Conservation (phyloP, 2,329 filamentous ascomycete genomes). For the Byssochlamys sp. region DNA sequence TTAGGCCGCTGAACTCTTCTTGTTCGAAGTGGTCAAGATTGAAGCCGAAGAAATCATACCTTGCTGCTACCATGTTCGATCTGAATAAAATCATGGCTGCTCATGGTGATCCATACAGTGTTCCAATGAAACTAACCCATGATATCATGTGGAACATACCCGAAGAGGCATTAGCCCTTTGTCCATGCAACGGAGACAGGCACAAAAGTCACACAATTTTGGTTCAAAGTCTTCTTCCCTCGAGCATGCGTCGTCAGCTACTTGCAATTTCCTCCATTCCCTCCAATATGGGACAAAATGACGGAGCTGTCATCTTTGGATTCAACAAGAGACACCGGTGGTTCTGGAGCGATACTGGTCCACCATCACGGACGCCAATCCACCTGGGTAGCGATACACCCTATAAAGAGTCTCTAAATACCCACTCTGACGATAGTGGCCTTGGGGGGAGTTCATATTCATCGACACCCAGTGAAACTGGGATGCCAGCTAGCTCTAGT, state of each 20-base stretch:
- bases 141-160: slow-evolving; percentile 11
- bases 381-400: too few relatives aligned
- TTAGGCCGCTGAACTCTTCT: slow-evolving; percentile 9
- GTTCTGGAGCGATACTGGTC: slow-evolving; percentile 10
- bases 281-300: background rate
- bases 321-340: slow-evolving; percentile 8
- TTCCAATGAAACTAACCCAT: slow-evolving; percentile 8
- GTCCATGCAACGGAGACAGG: background rate
- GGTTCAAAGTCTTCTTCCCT: slow-evolving; percentile 5
- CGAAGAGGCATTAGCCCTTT: background rate
- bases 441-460: too few relatives aligned
- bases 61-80: slow-evolving; percentile 10
- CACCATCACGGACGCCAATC: slow-evolving; percentile 2
- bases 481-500: too few relatives aligned
- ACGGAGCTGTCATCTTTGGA: slow-evolving; percentile 9
- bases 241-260: slow-evolving; percentile 2
- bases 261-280: background rate
- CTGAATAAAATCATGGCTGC: too few relatives aligned
- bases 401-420: too few relatives aligned
- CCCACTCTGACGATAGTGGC: too few relatives aligned
- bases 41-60: slow-evolving; percentile 18
- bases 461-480: too few relatives aligned
- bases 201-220: slow-evolving; percentile 1
- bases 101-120: slow-evolving; percentile 10
- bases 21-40: slow-evolving; percentile 18